These are phyloP conservation scores for Boletus fagicola DNA, from an alignment of 768 basidiomycete species.

Conservation along the genomic window DNA sequence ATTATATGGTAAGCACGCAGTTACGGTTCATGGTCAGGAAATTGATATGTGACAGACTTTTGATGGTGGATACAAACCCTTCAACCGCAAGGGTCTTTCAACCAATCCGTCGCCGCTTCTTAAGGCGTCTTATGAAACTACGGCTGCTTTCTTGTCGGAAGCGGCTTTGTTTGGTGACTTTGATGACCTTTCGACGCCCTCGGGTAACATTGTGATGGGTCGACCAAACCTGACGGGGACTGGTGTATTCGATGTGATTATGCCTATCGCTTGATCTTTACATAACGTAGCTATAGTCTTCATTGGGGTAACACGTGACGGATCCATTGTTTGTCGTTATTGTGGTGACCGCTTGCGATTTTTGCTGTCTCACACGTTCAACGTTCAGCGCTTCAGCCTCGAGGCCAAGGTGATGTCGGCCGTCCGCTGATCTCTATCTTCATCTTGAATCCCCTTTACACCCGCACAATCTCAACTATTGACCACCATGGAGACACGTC, in stretches of 20 bases:
- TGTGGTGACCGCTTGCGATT: conserved; percentile 17
- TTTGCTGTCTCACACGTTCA: conserved; percentile 13
- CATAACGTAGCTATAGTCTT: background rate
- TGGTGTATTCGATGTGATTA: conserved; percentile 87
- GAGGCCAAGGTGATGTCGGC: conserved; percentile 27
- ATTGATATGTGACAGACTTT: conserved; percentile 66
- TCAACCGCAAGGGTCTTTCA: conserved; percentile 94
- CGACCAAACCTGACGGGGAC: conserved; percentile 90
- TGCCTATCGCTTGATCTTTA: conserved; percentile 36
- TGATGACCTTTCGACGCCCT: conserved; percentile 87
- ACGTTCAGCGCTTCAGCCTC: conserved; percentile 8
- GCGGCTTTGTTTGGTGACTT: conserved; percentile 95
- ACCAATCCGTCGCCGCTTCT: conserved; percentile 92
- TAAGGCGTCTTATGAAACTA: conserved; percentile 98
- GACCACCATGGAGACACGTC: conserved; percentile 26
- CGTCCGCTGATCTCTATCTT: conserved; percentile 25
- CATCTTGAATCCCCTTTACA: conserved; percentile 1
- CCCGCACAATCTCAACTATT: conserved; percentile 6
- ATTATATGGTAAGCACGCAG: conserved; percentile 84
- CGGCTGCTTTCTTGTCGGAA: conserved; percentile 88
- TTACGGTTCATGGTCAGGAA: background rate
- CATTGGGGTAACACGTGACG: conserved; percentile 12
- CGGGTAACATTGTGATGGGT: conserved; percentile 89
- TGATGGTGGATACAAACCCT: conserved; percentile 96
- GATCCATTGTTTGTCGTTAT: conserved; percentile 25